These are phyloP conservation scores for Sphaerulina vaccinii DNA, from an alignment of 2,329 filamentous ascomycete species.

Conservation along the genomic window DNA sequence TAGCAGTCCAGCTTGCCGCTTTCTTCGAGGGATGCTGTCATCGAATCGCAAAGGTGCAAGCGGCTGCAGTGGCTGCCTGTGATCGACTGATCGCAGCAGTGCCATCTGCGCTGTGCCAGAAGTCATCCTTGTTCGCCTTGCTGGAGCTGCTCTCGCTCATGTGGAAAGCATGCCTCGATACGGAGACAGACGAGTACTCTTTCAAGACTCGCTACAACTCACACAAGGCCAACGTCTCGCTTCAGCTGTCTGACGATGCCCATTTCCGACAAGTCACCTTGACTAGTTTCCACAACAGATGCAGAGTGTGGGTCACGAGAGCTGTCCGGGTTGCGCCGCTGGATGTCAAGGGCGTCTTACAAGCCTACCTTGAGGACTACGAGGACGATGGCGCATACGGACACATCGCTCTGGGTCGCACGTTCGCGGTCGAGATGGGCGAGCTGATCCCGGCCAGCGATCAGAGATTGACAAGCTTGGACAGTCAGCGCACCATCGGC, in stretches of 20 bases:
- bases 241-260: conserved; percentile 94
- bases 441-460: conserved; percentile 82
- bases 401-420: conserved; percentile 86
- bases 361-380: conserved; percentile 94
- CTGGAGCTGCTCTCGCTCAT: conserved; percentile 89
- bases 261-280: conserved; percentile 76
- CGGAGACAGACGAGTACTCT: conserved; percentile 89
- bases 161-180: conserved; percentile 92
- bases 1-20: conserved; percentile 80
- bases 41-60: conserved; percentile 85
- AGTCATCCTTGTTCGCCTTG: conserved; percentile 85
- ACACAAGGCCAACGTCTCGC: conserved; percentile 69
- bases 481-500: conserved; percentile 67
- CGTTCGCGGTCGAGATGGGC: conserved; percentile 91
- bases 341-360: conserved; percentile 90
- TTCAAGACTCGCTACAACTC: conserved; percentile 81
- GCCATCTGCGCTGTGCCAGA: conserved; percentile 86
- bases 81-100: conserved; percentile 81
- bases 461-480: conserved; percentile 79
- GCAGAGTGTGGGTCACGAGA: conserved; percentile 74
- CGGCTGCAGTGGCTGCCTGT: conserved; percentile 78
- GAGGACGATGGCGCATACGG: conserved; percentile 89
- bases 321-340: conserved; percentile 83
- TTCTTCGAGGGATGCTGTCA: conserved; percentile 91
- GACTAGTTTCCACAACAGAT: conserved; percentile 71